Conservation (phyloP, 495 filamentous ascomycete genomes). For the Penicillium pulvis region DNA sequence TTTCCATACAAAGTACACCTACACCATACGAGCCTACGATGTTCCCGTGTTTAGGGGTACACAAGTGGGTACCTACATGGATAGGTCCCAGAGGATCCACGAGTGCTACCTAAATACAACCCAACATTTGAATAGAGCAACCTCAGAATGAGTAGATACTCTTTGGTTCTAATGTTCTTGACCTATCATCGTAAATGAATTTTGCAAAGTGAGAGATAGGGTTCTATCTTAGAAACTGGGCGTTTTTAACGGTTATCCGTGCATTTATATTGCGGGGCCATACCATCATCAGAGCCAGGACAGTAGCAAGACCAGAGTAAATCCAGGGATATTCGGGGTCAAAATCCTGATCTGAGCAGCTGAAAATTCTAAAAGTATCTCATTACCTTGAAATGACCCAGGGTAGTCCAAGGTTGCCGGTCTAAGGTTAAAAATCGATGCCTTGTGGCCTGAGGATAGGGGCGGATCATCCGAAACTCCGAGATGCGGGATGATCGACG, state of each 20-base stretch:
- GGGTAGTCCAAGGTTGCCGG: neutral
- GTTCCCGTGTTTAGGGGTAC: neutral
- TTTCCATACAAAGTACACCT: neutral
- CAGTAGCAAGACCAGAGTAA: neutral
- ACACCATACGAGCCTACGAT: neutral
- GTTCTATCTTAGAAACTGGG: neutral
- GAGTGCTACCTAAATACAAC: neutral
- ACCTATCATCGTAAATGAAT: too few relatives aligned
- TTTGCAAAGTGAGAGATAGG: too few relatives aligned
- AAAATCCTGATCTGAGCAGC: neutral
- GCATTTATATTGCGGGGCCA: neutral
- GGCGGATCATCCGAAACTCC: conserved; percentile 20
- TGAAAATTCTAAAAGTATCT: neutral
- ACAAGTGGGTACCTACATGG: neutral
- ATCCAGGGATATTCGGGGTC: neutral
- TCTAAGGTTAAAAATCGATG: conserved; percentile 3
- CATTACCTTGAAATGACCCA: neutral
- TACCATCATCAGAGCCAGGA: neutral
- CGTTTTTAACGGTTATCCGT: neutral
- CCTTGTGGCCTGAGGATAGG: conserved; percentile 22
- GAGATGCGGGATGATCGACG: conserved; percentile 39
- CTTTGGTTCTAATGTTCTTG: too few relatives aligned
- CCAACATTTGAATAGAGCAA: neutral
- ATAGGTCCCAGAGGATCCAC: neutral
- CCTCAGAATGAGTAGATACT: too few relatives aligned